Percentiles rank a stretch among this genome's conserved stretches.
These are phyloP conservation scores for Petunia secreta DNA, from an alignment of 257 asterid species.

Conservation along the genomic window DNA sequence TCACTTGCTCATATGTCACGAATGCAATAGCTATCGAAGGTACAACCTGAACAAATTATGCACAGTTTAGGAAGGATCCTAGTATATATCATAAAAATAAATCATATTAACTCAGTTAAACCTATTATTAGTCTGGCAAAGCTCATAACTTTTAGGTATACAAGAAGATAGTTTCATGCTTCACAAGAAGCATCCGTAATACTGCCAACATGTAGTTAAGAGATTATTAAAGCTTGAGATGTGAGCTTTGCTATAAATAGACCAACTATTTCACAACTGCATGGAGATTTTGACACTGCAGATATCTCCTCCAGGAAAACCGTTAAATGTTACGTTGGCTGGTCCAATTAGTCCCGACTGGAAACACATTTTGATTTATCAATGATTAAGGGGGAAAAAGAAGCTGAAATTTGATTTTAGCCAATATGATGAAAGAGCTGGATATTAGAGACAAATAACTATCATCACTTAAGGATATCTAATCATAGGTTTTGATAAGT, in stretches of 20 bases:
- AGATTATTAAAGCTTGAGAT: background rate
- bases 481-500: conserved; percentile 1
- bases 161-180: background rate
- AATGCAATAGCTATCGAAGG: conserved; percentile 94
- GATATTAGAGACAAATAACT: conserved; percentile 18
- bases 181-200: background rate
- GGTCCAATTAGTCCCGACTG: background rate
- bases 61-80: conserved; percentile 15
- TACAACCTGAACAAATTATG: conserved; percentile 62
- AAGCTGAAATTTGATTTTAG: background rate
- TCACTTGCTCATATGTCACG: conserved; percentile 94
- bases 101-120: background rate
- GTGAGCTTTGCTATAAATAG: background rate
- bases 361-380: background rate
- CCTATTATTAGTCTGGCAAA: background rate
- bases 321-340: background rate
- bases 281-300: background rate
- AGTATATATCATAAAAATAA: background rate
- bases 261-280: conserved; percentile 16
- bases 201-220: background rate
- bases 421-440: background rate
- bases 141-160: background rate
- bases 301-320: conserved; percentile 10
- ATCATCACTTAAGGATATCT: conserved; percentile 16
- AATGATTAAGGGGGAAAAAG: background rate